These are phyloP conservation scores for Oxyria digyna DNA, from an alignment of 148 eudicot species.

Conservation along the genomic window DNA sequence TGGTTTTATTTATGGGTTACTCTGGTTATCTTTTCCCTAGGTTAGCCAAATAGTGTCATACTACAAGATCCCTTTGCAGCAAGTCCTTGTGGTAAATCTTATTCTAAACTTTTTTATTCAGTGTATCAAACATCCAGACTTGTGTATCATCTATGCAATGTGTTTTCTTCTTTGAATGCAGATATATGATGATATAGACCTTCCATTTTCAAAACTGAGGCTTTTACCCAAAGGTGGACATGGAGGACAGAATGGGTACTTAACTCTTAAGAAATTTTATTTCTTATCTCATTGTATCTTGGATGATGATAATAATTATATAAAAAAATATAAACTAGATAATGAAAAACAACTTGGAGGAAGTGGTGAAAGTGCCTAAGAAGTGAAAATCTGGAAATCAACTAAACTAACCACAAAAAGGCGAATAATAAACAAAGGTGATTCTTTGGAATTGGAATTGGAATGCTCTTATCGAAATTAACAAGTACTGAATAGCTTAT, in stretches of 20 bases:
- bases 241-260: constrained; percentile 98
- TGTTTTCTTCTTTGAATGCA: constrained; percentile 18
- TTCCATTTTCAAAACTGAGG: constrained; percentile 82
- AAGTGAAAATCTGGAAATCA: too few relatives aligned
- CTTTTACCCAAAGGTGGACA: constrained; percentile 97
- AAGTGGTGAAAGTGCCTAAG: too few relatives aligned
- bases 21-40: constrained; percentile 22
- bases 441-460: not conserved
- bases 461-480: not conserved
- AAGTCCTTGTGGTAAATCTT: constrained; percentile 77
- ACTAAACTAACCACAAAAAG: too few relatives aligned
- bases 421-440: not conserved
- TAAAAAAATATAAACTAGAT: too few relatives aligned
- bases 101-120: not conserved
- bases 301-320: too few relatives aligned
- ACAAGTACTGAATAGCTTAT: not conserved
- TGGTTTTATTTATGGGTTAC: not conserved
- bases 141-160: not conserved
- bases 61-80: constrained; percentile 87
- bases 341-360: too few relatives aligned
- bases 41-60: constrained; percentile 89
- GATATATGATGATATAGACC: constrained; percentile 91
- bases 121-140: constrained; percentile 1
- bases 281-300: not conserved
- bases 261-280: not conserved